Base-by-base conservation (phyloP, 306 rosid species). In the Cucurbita argyrosperma region DNA sequence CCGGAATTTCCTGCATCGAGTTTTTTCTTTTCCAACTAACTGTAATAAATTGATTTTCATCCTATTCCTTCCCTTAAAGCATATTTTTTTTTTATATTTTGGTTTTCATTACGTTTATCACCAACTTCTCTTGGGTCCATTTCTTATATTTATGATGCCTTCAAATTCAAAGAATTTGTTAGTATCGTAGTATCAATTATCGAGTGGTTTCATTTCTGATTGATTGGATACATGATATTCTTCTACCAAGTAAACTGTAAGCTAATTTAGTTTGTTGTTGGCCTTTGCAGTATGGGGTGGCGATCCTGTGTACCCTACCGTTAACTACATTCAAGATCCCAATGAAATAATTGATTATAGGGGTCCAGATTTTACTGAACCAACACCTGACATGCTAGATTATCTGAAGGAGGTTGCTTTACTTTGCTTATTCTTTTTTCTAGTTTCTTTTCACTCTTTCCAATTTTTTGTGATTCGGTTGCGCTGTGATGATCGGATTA, bases 281-380 rank as follows among this genome's bases (percentile, higher is more conserved):
- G 65, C 79, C 76, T 83, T 67, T 87, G 82, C 85, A 94, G 99
- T 94, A 84, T 94, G 99, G 99, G 99, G 96, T 45, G 99, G 99
- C 53, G 99, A 94, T 89, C 99, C 97, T 30, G 97, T 94, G 76
- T 94, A 94, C 79, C 99, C 99, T 47, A 94, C 99, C 26, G 83
- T 94, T 71, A 94, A 94, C 83, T 91, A 91, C 79, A 91, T 94
- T 82, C 97, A 91, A 87, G 99, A 94, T 79, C 99, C 97, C 56
- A 62, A 94, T 79, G 89, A 75, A 84, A 83, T 88, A 75, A 85
- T 87, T 76, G 97, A 94, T 84, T 89, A 84, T 80, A 85, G 99
- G 81, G 99, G 97, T 15, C 66, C 99, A 50, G 88, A 91, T 83
- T 94, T 90, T 82, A 96, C 91, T 83, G 96, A 94, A 82, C 99